These are phyloP conservation scores for Eragrostis tef DNA, from an alignment of 202 grass and related monocot genomes.

Conservation along the genomic window DNA sequence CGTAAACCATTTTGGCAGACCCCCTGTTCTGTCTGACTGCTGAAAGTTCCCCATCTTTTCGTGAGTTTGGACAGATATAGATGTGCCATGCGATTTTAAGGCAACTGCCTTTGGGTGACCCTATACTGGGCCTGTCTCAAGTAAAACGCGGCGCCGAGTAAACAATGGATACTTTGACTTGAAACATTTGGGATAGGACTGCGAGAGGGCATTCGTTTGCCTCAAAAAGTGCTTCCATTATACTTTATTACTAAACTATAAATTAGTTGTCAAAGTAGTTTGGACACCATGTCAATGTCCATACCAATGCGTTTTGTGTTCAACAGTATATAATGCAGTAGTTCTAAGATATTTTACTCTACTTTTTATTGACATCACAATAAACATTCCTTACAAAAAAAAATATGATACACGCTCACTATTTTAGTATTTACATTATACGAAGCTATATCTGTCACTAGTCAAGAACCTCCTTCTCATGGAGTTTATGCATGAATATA, in stretches of 20 bases:
- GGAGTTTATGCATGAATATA: slow-evolving; percentile 29
- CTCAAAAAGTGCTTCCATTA: neutral
- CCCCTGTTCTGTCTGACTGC: neutral
- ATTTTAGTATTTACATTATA: slow-evolving; percentile 50
- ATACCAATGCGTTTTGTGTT: neutral
- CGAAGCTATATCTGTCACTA: slow-evolving; percentile 23
- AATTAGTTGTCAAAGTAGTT: neutral
- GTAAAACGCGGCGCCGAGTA: neutral
- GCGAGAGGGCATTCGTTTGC: neutral
- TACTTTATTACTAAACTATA: neutral
- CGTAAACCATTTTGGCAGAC: neutral
- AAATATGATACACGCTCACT: neutral
- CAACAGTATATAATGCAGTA: neutral
- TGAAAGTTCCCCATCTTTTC: neutral
- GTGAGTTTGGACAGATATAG: neutral
- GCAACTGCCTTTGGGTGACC: neutral
- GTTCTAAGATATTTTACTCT: slow-evolving; percentile 9
- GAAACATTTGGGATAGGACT: neutral
- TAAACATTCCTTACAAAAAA: neutral
- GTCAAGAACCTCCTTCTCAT: neutral
- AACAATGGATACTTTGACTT: neutral
- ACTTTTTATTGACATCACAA: slow-evolving; percentile 29
- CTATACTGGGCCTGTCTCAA: neutral
- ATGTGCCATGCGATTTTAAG: neutral
- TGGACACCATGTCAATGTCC: neutral